phyloP scores from a whole-genome alignment of 345 rosid genomes.

The Durio zibethinus region DNA sequence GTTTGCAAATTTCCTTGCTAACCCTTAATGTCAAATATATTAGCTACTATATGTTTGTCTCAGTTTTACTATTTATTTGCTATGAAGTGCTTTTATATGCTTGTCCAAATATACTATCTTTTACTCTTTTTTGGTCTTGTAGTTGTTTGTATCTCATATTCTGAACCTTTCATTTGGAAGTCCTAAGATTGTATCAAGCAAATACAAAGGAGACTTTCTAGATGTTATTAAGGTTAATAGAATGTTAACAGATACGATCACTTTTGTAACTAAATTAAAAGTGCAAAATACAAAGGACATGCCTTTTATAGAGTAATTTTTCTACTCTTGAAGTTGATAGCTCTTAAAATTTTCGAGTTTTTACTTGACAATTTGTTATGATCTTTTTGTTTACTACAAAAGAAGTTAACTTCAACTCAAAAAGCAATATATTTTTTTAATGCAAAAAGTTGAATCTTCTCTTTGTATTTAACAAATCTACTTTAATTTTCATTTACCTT shows the following conservation, averaged over 20 bases:
- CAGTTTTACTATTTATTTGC: background rate
- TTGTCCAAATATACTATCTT: background rate
- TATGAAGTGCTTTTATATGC: background rate
- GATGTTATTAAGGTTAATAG: slow-evolving; percentile 57
- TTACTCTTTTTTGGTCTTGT: slow-evolving; percentile 25
- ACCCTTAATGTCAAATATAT: background rate
- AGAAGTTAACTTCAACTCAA: background rate
- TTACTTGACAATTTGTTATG: background rate
- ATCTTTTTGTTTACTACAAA: background rate
- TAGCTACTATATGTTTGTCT: background rate
- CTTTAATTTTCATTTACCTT: background rate
- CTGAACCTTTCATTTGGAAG: slow-evolving; percentile 65
- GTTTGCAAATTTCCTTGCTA: background rate
- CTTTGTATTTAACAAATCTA: background rate
- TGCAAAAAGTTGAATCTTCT: background rate
- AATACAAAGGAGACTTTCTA: slow-evolving; percentile 63
- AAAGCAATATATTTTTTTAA: background rate
- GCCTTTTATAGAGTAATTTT: slow-evolving; percentile 56
- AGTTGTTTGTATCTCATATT: slow-evolving; percentile 51
- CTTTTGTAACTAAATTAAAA: slow-evolving; percentile 48
- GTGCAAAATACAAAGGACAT: slow-evolving; percentile 56
- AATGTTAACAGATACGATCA: slow-evolving; percentile 52
- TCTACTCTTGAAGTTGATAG: background rate
- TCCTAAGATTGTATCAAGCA: slow-evolving; percentile 65
- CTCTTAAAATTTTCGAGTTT: background rate